Evolutionary conservation across 2,329 filamentous ascomycete species (phyloP).

Genomic region (Lasiodiplodia sp.): DNA sequence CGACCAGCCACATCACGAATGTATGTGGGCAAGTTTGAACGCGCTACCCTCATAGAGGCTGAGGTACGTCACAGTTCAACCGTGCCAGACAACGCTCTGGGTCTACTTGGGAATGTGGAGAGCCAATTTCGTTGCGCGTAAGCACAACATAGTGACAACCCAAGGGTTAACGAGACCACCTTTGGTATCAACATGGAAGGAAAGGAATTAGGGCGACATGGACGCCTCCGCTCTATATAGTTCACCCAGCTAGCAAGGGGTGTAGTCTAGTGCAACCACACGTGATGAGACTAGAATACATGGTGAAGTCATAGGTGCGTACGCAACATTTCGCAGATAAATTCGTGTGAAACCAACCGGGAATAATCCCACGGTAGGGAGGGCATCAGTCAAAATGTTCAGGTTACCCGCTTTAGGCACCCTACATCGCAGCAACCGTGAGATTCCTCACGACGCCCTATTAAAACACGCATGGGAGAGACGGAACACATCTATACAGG

Average conservation of each 20-base stretch:
- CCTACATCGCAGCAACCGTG: too few relatives aligned
- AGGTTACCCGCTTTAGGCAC: not conserved
- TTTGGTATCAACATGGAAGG: conserved; percentile 20
- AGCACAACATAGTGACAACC: conserved; percentile 24
- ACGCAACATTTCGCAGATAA: not conserved
- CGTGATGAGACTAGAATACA: conserved; percentile 3
- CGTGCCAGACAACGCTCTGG: conserved; percentile 11
- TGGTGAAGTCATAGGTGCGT: conserved; percentile 22
- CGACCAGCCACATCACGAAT: not conserved
- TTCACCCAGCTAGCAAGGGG: not conserved
- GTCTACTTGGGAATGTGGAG: conserved; percentile 31
- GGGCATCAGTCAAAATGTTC: not conserved
- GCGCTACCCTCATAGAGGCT: conserved; percentile 3
- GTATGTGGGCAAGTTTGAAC: conserved; percentile 18
- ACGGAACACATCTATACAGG: too few relatives aligned
- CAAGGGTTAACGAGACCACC: conserved; percentile 28
- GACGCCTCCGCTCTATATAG: not conserved
- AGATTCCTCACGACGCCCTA: too few relatives aligned
- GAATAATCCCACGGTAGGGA: not conserved
- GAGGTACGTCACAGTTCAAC: not conserved
- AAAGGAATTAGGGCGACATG: not conserved
- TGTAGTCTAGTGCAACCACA: not conserved
- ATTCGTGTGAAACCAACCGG: not conserved
- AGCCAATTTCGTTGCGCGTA: conserved; percentile 22
- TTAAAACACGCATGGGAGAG: too few relatives aligned